Evolutionary conservation across 1,284 basidiomycete genomes (phyloP), one percentile per base, ranked within the genome.

Genomic region (Apiotrichum akiyoshidainum): DNA sequence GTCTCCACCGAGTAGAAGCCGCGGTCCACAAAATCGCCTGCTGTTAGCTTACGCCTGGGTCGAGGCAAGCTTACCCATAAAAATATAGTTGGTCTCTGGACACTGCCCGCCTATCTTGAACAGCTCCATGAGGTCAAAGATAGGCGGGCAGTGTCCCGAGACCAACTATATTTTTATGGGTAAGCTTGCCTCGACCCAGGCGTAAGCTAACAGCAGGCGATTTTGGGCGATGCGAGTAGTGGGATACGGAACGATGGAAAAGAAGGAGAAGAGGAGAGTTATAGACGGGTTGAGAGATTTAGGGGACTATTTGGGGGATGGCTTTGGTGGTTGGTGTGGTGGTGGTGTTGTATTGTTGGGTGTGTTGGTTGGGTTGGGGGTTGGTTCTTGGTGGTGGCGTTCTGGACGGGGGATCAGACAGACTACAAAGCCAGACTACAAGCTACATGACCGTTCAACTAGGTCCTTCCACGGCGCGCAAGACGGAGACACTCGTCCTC

Each of bases 161-260:
- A 97, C 95, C 11, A 95, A 92, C 75, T 99, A 99, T 78, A 87
- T 99, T 58, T 99, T 99, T 83, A 95, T 99, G 89, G 94, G 92
- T 93, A 62, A 70, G 87, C 80, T 34, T 13, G 26, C 26, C 3
- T 46, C 21, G 21, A 12, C 35, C n/a, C 26, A 35, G 17, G 17
- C 4, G 11, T 17, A 0, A 39, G 31, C 61, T 52, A 47, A 55
- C 52, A 21, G 11, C 63, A 79, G 91, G 92, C 63, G 92, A 96
- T 79, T 97, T 94, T 75, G 93, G n/a, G 40, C 16, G 13, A 51
- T 51, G 49, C 49, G 49, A 51, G 39, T 51, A 51, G 49, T 48
- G 46, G 34, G 26, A 31, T 31, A 31, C 26, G 26, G 26, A 31
- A 7, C 3, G 7, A 31, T 11, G 33, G 9, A 34, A 2, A 17